Evolutionary conservation across 225 moss, liverwort and hornwort species (phyloP).

Genomic region (Takakia lepidozioides): DNA sequence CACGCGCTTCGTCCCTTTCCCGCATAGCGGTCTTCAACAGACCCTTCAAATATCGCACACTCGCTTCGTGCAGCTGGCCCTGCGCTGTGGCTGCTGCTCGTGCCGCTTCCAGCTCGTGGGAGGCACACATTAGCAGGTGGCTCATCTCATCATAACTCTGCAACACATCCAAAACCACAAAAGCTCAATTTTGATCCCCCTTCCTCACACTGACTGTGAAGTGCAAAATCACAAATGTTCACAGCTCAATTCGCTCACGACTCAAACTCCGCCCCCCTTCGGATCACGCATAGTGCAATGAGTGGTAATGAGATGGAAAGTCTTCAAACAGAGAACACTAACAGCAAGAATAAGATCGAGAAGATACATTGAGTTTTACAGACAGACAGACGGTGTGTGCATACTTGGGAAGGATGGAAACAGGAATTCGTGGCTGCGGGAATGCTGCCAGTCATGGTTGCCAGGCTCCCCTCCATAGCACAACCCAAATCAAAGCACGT

Average conservation of each 20-base stretch:
- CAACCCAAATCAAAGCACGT: too few species aligned
- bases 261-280: too few species aligned
- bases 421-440: conserved; percentile 25
- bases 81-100: conserved; percentile 55
- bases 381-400: conserved; percentile 29
- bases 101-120: conserved; percentile 58
- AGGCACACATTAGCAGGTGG: conserved; percentile 54
- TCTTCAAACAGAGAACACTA: background rate
- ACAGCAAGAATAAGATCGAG: background rate
- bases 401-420: conserved; percentile 43
- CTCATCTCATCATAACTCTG: conserved; percentile 70
- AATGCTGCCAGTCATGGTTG: conserved; percentile 25
- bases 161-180: background rate
- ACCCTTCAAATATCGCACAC: conserved; percentile 81
- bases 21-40: conserved; percentile 48
- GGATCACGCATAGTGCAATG: too few species aligned
- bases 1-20: conserved; percentile 74
- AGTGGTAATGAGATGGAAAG: too few species aligned
- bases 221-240: background rate
- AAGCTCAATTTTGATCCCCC: background rate
- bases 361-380: conserved; percentile 30
- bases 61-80: conserved; percentile 57
- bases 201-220: background rate
- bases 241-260: background rate
- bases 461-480: conserved; percentile 34